These are phyloP conservation scores for Rhododendron ovatum DNA, from an alignment of 148 eudicot genomes.

Conservation along the genomic window DNA sequence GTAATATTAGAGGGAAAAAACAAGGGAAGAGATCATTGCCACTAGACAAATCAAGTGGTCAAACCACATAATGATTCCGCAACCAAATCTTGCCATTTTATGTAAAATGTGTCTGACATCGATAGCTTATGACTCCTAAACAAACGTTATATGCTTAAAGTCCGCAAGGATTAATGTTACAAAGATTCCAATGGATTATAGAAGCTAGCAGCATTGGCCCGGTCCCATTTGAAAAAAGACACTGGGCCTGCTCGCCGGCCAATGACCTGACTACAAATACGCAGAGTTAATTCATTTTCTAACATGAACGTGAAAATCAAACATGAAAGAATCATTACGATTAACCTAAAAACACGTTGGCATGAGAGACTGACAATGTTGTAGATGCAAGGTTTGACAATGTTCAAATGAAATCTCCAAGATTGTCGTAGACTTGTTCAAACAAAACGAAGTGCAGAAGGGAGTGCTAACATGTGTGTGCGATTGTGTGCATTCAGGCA, in stretches of 20 bases:
- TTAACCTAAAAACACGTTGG: neutral
- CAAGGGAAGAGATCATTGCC: neutral
- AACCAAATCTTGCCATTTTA: neutral
- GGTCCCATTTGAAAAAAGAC: neutral
- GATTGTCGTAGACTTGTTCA: neutral
- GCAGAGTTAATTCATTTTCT: neutral
- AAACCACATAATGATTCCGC: neutral
- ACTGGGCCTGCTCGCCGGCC: neutral
- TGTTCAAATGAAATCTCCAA: neutral
- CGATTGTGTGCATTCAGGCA: neutral
- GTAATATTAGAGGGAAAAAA: neutral
- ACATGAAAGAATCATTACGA: neutral
- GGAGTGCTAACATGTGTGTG: neutral
- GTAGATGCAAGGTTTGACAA: neutral
- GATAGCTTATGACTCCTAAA: neutral
- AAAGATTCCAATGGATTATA: neutral
- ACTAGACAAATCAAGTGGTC: neutral
- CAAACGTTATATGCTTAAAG: neutral
- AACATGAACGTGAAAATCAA: neutral
- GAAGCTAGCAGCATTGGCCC: neutral
- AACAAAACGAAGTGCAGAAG: neutral
- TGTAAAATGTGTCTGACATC: neutral
- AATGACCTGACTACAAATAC: neutral
- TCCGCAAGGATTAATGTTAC: neutral
- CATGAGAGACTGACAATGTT: neutral